A percentile compares a stretch with the other conserved stretches of the same genome.
phyloP scores from a whole-genome alignment of 768 basidiomycete species.

The Termitomyces sp. region DNA sequence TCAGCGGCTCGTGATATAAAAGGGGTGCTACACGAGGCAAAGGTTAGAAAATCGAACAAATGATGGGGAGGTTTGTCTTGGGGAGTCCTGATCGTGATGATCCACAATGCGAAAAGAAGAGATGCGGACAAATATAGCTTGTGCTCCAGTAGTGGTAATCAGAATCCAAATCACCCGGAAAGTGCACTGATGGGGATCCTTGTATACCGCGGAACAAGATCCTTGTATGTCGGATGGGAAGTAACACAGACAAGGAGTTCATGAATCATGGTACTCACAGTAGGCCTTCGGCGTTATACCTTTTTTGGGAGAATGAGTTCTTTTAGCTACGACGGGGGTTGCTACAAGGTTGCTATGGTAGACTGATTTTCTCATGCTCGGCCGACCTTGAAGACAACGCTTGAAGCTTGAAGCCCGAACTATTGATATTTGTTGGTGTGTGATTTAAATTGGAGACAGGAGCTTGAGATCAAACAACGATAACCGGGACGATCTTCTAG shows the following conservation, averaged over 20 bases:
- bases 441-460: background rate
- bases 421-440: background rate
- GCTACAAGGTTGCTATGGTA: background rate
- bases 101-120: conserved; percentile 6
- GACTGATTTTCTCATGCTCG: background rate
- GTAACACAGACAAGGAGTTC: background rate
- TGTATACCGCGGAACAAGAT: conserved; percentile 11
- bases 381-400: background rate
- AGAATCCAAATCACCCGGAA: conserved; percentile 6
- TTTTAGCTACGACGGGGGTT: background rate
- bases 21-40: conserved; percentile 4
- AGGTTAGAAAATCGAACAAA: conserved; percentile 13
- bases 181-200: conserved; percentile 11
- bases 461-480: background rate
- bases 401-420: background rate
- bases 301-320: background rate
- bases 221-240: conserved; percentile 14
- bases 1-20: conserved; percentile 17
- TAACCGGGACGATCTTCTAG: background rate
- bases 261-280: background rate
- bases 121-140: conserved; percentile 13
- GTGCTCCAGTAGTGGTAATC: conserved; percentile 9
- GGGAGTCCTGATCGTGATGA: conserved; percentile 15
- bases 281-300: conserved; percentile 3
- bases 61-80: conserved; percentile 17